These are phyloP conservation scores for Sphaerulina vaccinii DNA, from an alignment of 2,329 filamentous ascomycete genomes.

Conservation along the genomic window DNA sequence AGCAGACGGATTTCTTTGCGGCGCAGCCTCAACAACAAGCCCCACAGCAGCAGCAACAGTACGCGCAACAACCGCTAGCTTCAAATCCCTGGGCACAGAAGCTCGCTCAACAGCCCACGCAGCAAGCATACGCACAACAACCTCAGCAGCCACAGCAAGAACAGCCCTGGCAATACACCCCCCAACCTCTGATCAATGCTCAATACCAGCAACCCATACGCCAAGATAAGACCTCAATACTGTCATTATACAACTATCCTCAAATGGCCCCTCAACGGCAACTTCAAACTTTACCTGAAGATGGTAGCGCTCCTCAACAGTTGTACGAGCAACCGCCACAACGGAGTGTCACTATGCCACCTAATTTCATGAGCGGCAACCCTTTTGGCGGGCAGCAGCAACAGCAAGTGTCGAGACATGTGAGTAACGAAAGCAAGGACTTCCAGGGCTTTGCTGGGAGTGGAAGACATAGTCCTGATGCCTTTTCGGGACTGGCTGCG, in stretches of 20 bases:
- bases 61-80: constrained; percentile 16
- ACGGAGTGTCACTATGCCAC: constrained; percentile 42
- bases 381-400: constrained; percentile 34
- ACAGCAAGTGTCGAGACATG: constrained; percentile 42
- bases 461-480: constrained; percentile 75
- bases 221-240: constrained; percentile 70
- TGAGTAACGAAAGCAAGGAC: constrained; percentile 69
- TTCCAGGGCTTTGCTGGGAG: constrained; percentile 60
- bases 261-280: constrained; percentile 50
- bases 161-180: constrained; percentile 35
- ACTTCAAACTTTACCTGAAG: constrained; percentile 38
- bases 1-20: constrained; percentile 33
- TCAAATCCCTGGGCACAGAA: constrained; percentile 26
- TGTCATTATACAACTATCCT: constrained; percentile 70
- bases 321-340: constrained; percentile 27
- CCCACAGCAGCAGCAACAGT: constrained; percentile 21
- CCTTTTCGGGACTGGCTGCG: constrained; percentile 73
- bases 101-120: constrained; percentile 16
- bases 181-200: constrained; percentile 18
- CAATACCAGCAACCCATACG: constrained; percentile 46
- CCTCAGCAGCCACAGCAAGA: constrained; percentile 37
- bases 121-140: constrained; percentile 21
- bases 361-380: constrained; percentile 28
- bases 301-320: constrained; percentile 27
- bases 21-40: constrained; percentile 18